Conservation (phyloP, 352 stramenopile species). For the Phytophthora hibernalis region DNA sequence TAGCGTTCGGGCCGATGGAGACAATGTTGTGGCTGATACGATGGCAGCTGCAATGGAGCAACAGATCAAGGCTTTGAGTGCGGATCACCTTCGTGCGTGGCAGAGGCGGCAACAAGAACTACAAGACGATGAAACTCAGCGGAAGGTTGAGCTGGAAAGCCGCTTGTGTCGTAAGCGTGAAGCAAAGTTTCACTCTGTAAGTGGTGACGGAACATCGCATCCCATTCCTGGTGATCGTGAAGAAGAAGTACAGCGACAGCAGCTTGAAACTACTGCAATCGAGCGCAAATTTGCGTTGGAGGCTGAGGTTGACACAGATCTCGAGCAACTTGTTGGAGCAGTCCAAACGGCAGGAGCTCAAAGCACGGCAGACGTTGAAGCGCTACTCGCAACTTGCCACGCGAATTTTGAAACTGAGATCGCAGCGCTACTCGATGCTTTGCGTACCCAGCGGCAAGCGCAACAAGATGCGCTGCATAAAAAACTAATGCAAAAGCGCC, state of each 20-base stretch:
- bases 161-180: constrained; percentile 29
- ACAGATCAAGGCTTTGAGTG: constrained; percentile 44
- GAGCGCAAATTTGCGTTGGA: constrained; percentile 33
- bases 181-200: constrained; percentile 1
- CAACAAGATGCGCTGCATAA: constrained; percentile 32
- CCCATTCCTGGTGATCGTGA: not conserved
- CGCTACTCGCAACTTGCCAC: constrained; percentile 32
- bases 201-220: not conserved
- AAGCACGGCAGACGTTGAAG: constrained; percentile 37
- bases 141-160: constrained; percentile 28
- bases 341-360: constrained; percentile 27
- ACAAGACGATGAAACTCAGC: constrained; percentile 25
- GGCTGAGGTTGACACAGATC: constrained; percentile 29
- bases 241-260: constrained; percentile 12
- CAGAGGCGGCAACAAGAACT: constrained; percentile 35
- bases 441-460: constrained; percentile 26
- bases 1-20: not conserved
- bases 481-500: constrained; percentile 19
- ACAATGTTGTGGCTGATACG: constrained; percentile 25
- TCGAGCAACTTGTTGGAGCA: constrained; percentile 33
- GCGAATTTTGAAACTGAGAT: constrained; percentile 38
- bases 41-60: constrained; percentile 42
- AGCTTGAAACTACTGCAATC: constrained; percentile 26
- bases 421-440: constrained; percentile 20
- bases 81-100: constrained; percentile 30